These are phyloP conservation scores for Oryza brachyantha DNA, from an alignment of 176 grass and related monocot species.

Conservation along the genomic window DNA sequence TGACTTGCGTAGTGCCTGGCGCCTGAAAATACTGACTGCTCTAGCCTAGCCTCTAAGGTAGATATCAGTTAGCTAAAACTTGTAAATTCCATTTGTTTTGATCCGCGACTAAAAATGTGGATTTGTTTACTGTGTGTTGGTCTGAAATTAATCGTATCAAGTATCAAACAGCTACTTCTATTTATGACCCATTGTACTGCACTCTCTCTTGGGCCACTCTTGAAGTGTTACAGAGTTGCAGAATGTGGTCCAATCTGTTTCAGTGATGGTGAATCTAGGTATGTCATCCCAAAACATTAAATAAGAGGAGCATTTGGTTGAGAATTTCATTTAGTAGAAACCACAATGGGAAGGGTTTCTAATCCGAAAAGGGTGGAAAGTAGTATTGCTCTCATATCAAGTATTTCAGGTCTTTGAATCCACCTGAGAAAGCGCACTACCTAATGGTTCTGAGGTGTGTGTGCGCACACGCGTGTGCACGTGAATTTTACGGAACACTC, in stretches of 20 bases:
- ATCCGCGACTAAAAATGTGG: not conserved
- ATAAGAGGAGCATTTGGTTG: not conserved
- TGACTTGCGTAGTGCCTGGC: not conserved
- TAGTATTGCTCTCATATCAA: constrained; percentile 16
- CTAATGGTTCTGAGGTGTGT: not conserved
- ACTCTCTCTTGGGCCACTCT: not conserved
- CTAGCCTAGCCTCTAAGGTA: not conserved
- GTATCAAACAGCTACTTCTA: not conserved
- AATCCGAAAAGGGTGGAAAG: not conserved
- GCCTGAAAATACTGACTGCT: not conserved
- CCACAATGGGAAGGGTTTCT: not conserved
- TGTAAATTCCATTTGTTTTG: not conserved
- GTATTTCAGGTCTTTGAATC: constrained; percentile 4
- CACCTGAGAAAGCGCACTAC: not conserved
- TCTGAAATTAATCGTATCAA: not conserved
- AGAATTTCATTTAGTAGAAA: not conserved
- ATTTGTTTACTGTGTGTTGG: not conserved
- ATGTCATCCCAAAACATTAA: constrained; percentile 25
- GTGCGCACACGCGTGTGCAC: no score
- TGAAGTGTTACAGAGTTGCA: not conserved
- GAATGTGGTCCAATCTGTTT: not conserved
- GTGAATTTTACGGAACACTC: not conserved
- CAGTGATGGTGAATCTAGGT: not conserved
- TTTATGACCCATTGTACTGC: not conserved
- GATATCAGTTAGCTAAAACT: not conserved